phyloP scores from a whole-genome alignment of 1,284 basidiomycete genomes.

The Chalciporus sp. region DNA sequence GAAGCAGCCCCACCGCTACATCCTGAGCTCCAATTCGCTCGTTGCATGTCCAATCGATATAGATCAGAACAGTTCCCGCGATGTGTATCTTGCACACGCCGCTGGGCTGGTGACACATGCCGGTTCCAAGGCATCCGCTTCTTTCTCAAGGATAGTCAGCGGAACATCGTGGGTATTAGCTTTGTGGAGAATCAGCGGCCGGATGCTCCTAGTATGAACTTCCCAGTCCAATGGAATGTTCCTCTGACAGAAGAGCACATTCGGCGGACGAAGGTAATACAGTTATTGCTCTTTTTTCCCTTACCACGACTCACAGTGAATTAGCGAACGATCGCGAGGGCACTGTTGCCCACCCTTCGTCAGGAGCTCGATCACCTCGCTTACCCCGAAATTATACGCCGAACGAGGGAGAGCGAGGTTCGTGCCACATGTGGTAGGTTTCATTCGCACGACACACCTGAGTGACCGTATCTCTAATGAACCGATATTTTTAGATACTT shows the following conservation, averaged over 20 bases:
- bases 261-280: slow-evolving; percentile 58
- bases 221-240: slow-evolving; percentile 69
- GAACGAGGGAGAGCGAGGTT: slow-evolving; percentile 76
- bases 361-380: slow-evolving; percentile 71
- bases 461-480: slow-evolving; percentile 9
- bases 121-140: slow-evolving; percentile 78
- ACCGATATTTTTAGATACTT: slow-evolving; percentile 65
- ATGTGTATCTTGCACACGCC: slow-evolving; percentile 77
- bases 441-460: slow-evolving; percentile 3
- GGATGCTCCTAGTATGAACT: slow-evolving; percentile 62
- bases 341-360: slow-evolving; percentile 69
- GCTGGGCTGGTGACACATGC: slow-evolving; percentile 82
- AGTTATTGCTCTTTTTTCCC: slow-evolving; percentile 8
- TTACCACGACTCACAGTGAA: slow-evolving; percentile 10
- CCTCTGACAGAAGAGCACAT: slow-evolving; percentile 51
- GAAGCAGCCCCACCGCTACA: slow-evolving; percentile 36
- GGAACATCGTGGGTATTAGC: slow-evolving; percentile 62
- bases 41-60: slow-evolving; percentile 81
- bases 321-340: slow-evolving; percentile 67
- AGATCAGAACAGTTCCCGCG: slow-evolving; percentile 68
- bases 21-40: slow-evolving; percentile 70
- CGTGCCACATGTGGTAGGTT: slow-evolving; percentile 81
- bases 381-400: slow-evolving; percentile 63
- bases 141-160: slow-evolving; percentile 62
- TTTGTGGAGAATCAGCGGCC: slow-evolving; percentile 65